Evolutionary conservation across 257 asterid species (phyloP).

Genomic region (Solanum verrucosum): DNA sequence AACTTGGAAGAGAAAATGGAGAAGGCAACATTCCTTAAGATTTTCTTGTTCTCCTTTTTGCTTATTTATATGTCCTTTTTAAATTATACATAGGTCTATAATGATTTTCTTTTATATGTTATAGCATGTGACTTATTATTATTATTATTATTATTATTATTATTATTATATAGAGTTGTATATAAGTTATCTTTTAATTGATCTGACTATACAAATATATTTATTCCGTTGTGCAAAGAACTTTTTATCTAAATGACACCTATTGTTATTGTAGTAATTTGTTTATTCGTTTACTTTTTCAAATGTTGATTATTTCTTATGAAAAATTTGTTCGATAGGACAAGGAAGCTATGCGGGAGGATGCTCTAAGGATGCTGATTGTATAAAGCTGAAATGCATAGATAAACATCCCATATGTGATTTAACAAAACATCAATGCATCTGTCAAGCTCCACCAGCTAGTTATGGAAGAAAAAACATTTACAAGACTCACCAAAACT

Average conservation of each 20-base stretch:
- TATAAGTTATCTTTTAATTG: too few relatives aligned
- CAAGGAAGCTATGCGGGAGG: neutral
- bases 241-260: neutral
- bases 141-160: too few relatives aligned
- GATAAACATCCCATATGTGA: neutral
- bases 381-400: neutral
- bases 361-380: neutral
- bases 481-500: neutral
- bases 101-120: too few relatives aligned
- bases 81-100: neutral
- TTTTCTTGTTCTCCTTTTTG: neutral
- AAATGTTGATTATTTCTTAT: too few relatives aligned
- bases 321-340: neutral
- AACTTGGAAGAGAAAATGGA: neutral
- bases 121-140: too few relatives aligned
- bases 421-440: neutral
- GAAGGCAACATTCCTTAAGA: neutral
- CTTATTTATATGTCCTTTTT: neutral
- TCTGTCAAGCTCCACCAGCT: neutral
- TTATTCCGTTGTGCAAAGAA: neutral
- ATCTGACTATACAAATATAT: too few relatives aligned
- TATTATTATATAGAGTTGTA: too few relatives aligned
- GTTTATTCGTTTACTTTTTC: neutral
- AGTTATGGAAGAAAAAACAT: neutral
- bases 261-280: neutral